These are phyloP conservation scores for Chrysoporthe puriensis DNA, from an alignment of 2,329 filamentous ascomycete species.

Conservation along the genomic window DNA sequence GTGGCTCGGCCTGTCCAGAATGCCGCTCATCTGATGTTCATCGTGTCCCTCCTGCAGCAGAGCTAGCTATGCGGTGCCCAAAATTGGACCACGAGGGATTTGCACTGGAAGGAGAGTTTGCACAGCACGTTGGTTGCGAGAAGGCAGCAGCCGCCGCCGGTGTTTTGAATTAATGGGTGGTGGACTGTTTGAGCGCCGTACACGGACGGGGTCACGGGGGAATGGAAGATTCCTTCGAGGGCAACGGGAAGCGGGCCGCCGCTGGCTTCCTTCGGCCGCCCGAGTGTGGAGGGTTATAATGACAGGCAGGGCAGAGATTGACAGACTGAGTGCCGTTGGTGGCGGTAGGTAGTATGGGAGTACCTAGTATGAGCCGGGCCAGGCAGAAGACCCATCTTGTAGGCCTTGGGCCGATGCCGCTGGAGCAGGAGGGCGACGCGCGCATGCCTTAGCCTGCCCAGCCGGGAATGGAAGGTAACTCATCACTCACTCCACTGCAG, in stretches of 20 bases:
- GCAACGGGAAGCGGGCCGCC: neutral
- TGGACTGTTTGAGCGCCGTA: neutral
- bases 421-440: too few species aligned
- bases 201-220: neutral
- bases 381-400: neutral
- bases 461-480: too few species aligned
- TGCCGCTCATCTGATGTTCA: neutral
- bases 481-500: too few species aligned
- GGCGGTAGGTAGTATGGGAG: neutral
- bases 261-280: neutral
- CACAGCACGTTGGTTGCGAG: neutral
- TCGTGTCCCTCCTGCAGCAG: neutral
- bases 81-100: neutral
- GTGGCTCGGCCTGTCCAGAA: neutral
- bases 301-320: conserved; percentile 5
- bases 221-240: neutral
- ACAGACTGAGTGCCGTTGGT: neutral
- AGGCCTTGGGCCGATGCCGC: neutral
- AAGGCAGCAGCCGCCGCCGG: neutral
- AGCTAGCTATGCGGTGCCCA: neutral
- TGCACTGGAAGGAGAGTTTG: neutral
- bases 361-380: neutral
- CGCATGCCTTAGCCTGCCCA: too few species aligned
- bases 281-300: neutral
- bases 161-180: neutral